Evolutionary conservation across 1,284 basidiomycete genomes (phyloP), one percentile per base, ranked within the genome.

Genomic region (Serendipita sp.): DNA sequence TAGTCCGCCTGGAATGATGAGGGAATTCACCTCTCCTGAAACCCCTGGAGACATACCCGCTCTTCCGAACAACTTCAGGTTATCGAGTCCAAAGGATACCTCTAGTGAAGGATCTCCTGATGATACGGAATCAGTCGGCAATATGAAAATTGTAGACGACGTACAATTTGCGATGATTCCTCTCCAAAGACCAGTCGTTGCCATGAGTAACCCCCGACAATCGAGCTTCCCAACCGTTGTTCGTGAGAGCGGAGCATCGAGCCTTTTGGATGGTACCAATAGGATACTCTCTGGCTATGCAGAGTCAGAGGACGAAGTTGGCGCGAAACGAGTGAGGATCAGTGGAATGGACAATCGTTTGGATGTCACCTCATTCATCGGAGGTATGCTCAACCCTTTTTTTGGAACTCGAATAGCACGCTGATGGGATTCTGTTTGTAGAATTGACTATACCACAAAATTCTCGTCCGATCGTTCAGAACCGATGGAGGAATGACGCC

Each of bases 291-390:
- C 61, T n/a, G 45, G 61, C 62, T 44, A 64, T 70, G 61, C 67
- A 67, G 15, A 62, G 66, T 17, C 45, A 63, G 22, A 70, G 68
- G 45, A 69, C 73, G 55, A 74, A 76, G 61, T 82, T 81, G 41
- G 32, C 2, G 49, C 35, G 38, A 64, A 30, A 32, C 50, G 42
- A 26, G 63, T 42, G 5, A 43, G 61, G 22, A n/a, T 53, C n/a
- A 60, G 60, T n/a, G 73, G 70, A 13, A 60, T 60, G 22, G 81
- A 76, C 13, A 84, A 79, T 0, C 81, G 80, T 65, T 86, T 83
- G 66, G 85, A 87, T 66, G 83, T 87, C 26, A 88, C 85, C 26
- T 87, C 86, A 2, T 88, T 88, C 69, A 85, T 88, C 66, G 82
- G 79, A 65, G 77, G 85, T 87, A 66, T 71, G 80, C 71, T 4